Evolutionary conservation across 2,329 filamentous ascomycete species (phyloP).

Genomic region (Fusarium abutilonis): DNA sequence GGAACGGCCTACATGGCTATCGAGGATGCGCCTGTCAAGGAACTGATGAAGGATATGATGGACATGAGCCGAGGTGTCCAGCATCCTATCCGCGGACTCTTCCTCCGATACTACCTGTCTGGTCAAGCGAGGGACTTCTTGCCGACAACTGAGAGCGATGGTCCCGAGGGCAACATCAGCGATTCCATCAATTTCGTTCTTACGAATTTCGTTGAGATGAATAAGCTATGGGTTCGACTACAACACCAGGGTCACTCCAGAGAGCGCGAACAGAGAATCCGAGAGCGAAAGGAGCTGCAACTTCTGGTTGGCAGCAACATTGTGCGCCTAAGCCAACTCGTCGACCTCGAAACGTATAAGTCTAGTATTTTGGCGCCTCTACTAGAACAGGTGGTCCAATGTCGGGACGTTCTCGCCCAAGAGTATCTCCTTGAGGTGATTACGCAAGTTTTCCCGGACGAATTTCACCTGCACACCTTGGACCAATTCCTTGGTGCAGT

Average conservation of each 20-base stretch:
- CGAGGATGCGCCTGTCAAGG: slow-evolving; percentile 96
- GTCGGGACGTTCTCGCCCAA: slow-evolving; percentile 93
- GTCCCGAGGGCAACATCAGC: slow-evolving; percentile 93
- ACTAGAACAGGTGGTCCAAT: slow-evolving; percentile 97
- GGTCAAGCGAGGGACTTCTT: slow-evolving; percentile 92
- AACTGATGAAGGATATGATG: slow-evolving; percentile 99
- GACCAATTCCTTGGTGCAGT: slow-evolving; percentile 95
- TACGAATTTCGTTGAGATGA: slow-evolving; percentile 99
- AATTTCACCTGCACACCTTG: slow-evolving; percentile 96
- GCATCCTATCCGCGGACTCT: slow-evolving; percentile 93
- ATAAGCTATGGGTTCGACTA: slow-evolving; percentile 97
- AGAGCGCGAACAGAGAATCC: slow-evolving; percentile 91
- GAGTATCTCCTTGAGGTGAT: slow-evolving; percentile 98
- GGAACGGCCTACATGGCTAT: slow-evolving; percentile 99
- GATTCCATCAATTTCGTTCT: slow-evolving; percentile 98
- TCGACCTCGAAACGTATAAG: slow-evolving; percentile 95
- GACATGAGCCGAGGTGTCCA: slow-evolving; percentile 99
- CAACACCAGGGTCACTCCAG: slow-evolving; percentile 98
- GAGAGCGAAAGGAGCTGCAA: slow-evolving; percentile 94
- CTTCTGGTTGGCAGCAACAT: slow-evolving; percentile 96
- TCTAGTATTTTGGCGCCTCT: slow-evolving; percentile 87
- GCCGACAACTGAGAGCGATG: slow-evolving; percentile 83
- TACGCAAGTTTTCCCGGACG: slow-evolving; percentile 98
- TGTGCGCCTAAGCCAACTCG: slow-evolving; percentile 91
- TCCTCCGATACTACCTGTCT: slow-evolving; percentile 94